Evolutionary conservation across 2,329 filamentous ascomycete genomes (phyloP), one percentile per base, ranked within the genome.

Genomic region (Tolypocladium cylindrosporum): DNA sequence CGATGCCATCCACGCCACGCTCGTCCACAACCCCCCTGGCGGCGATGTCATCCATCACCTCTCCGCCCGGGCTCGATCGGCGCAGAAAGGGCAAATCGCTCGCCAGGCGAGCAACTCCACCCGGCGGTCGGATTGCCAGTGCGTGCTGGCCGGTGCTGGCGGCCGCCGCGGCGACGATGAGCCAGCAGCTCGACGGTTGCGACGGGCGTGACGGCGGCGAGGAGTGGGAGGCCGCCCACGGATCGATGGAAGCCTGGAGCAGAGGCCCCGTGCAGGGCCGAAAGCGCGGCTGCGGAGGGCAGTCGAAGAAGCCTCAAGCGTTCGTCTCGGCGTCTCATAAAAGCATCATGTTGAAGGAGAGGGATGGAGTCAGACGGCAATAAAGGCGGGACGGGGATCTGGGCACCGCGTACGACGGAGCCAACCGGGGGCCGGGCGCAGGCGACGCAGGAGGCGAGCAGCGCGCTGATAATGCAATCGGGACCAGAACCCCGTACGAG

Each of bases 1-100:
- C 21, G 21, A 24, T 24, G 21, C 21, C 21, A 24, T 64, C 63
- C 56, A 74, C 58, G 40, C 66, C 60, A 52, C 71, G 68, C 60
- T 65, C 70, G 39, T 59, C 57, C 51, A 67, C 43, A 39, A 57
- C 56, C 54, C 60, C 61, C 56, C 64, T 61, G 54, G 55, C 55
- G 11, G 37, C 21, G 27, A 37, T 34, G 40, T 16, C 41, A 36
- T 42, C 37, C 51, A 37, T 41, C 27, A 13, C 56, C 40, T 45
- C 56, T 6, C 19, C 56, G 3, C 21, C 34, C 40, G 36, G 39
- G 3, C 42, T 27, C 53, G 34, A 41, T 42, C 5, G 39, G 53
- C 39, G 53, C 48, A 51, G 45, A 51, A 34, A 9, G 13, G 27
- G 53, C 37, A n/a, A 13, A 10, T 21, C 37, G 53, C 39, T 54